Percentiles rank a stretch among this genome's conserved stretches.
These are phyloP conservation scores for Alternaria infectoria DNA, from an alignment of 2,329 filamentous ascomycete species.

Conservation along the genomic window DNA sequence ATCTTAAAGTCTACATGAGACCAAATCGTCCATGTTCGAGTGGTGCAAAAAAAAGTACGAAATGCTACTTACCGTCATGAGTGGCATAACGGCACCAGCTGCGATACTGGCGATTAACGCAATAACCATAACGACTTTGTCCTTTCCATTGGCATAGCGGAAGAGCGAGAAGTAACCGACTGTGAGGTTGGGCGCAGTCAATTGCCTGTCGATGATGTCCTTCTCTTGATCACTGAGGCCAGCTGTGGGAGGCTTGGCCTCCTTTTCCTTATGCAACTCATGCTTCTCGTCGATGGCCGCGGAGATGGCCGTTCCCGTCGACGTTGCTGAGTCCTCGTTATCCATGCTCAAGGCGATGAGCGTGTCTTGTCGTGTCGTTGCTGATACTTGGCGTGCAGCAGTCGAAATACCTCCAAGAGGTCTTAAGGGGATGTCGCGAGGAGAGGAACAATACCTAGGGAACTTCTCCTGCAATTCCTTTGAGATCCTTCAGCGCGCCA, in stretches of 20 bases:
- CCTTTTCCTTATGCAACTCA: slow-evolving; percentile 24
- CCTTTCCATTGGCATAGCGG: slow-evolving; percentile 53
- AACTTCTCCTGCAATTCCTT: not conserved
- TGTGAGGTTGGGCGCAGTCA: slow-evolving; percentile 51
- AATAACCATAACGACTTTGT: slow-evolving; percentile 54
- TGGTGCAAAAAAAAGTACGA: not conserved
- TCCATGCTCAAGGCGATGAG: slow-evolving; percentile 18
- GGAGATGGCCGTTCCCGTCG: slow-evolving; percentile 21
- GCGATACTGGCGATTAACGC: slow-evolving; percentile 70
- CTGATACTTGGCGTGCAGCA: not conserved
- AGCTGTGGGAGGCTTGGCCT: slow-evolving; percentile 28
- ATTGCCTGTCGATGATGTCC: slow-evolving; percentile 47
- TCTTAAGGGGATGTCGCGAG: slow-evolving; percentile 1
- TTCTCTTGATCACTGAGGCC: slow-evolving; percentile 42
- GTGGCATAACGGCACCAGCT: slow-evolving; percentile 74
- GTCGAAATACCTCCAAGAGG: not conserved
- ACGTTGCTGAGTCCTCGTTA: slow-evolving; percentile 16
- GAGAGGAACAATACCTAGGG: not conserved
- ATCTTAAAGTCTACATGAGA: not conserved
- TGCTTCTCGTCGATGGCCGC: slow-evolving; percentile 33
- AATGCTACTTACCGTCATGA: slow-evolving; percentile 64
- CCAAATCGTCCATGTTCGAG: not conserved
- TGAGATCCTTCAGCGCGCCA: slow-evolving; percentile 6
- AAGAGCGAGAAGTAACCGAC: slow-evolving; percentile 55
- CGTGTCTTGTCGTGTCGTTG: slow-evolving; percentile 16